These are phyloP conservation scores for Solanum bulbocastanum DNA, from an alignment of 257 asterid genomes.

Conservation along the genomic window DNA sequence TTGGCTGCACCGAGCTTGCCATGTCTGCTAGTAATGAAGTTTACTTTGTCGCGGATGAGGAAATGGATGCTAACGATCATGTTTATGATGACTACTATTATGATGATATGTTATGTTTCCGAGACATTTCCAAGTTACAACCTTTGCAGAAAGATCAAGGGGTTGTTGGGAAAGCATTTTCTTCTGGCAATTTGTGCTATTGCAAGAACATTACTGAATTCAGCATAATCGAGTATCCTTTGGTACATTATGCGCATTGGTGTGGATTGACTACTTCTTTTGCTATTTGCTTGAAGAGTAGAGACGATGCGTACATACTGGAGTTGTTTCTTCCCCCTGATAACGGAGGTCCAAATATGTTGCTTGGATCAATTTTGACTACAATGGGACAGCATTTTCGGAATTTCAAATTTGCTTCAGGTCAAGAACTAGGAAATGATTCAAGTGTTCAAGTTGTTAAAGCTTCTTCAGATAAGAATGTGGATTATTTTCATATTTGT, in stretches of 20 bases:
- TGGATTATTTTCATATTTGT: background rate
- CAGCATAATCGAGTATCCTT: slow-evolving; percentile 77
- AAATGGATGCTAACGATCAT: background rate
- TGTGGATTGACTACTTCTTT: slow-evolving; percentile 63
- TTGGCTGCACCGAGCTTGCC: slow-evolving; percentile 75
- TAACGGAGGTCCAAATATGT: slow-evolving; percentile 25
- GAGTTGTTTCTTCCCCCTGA: slow-evolving; percentile 63
- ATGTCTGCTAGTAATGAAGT: slow-evolving; percentile 76
- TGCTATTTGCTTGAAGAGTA: slow-evolving; percentile 67
- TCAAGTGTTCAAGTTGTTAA: slow-evolving; percentile 56
- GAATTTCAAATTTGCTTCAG: slow-evolving; percentile 74
- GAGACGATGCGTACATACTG: slow-evolving; percentile 57
- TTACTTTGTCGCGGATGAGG: slow-evolving; percentile 67
- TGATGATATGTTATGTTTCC: slow-evolving; percentile 66
- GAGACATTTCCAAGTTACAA: slow-evolving; percentile 79
- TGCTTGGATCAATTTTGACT: slow-evolving; percentile 52
- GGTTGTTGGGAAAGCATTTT: slow-evolving; percentile 75
- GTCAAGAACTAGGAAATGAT: slow-evolving; percentile 55
- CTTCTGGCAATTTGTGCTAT: slow-evolving; percentile 42
- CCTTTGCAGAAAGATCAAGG: slow-evolving; percentile 88
- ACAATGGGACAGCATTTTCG: slow-evolving; percentile 72
- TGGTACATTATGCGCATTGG: slow-evolving; percentile 88
- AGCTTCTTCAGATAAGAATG: slow-evolving; percentile 19
- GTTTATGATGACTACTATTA: background rate
- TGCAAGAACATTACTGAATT: slow-evolving; percentile 57